A percentile compares a stretch with the other conserved stretches of the same genome.
Evolutionary conservation across 352 stramenopile species (phyloP).

Genomic region (Phytophthora pisi): DNA sequence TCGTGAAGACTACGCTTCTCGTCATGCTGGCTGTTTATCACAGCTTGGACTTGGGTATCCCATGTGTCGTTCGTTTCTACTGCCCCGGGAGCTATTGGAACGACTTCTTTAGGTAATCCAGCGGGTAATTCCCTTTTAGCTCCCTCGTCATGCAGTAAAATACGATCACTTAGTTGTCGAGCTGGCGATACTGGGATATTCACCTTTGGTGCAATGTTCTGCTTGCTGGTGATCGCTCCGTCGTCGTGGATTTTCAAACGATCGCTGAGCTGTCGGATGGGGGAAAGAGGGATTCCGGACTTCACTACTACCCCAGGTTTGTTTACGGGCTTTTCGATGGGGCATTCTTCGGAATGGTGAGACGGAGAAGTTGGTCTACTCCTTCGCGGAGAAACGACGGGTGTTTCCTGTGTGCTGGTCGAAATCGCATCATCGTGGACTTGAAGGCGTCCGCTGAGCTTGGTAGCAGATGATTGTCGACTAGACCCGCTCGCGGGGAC

Average conservation of each 20-base stretch:
- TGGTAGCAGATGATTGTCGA: slow-evolving; percentile 13
- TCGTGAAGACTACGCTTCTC: slow-evolving; percentile 1
- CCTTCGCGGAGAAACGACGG: slow-evolving; percentile 3
- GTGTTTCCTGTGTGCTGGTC: slow-evolving; percentile 20
- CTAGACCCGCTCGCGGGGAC: background rate
- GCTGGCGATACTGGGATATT: slow-evolving; percentile 5
- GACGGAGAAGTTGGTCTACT: slow-evolving; percentile 20
- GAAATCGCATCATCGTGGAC: slow-evolving; percentile 17
- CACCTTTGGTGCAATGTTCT: slow-evolving; percentile 6
- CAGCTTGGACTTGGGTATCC: background rate
- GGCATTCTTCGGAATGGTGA: background rate
- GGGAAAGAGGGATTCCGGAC: slow-evolving; percentile 12
- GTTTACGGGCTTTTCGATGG: background rate
- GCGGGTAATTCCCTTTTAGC: slow-evolving; percentile 6
- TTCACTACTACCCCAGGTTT: slow-evolving; percentile 6
- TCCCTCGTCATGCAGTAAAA: slow-evolving; percentile 19
- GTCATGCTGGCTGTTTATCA: slow-evolving; percentile 7
- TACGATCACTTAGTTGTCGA: slow-evolving; percentile 18
- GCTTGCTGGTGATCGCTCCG: slow-evolving; percentile 14
- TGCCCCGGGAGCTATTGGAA: background rate
- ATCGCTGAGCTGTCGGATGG: slow-evolving; percentile 23
- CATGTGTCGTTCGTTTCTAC: slow-evolving; percentile 2
- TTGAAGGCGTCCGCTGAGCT: slow-evolving; percentile 14
- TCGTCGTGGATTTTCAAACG: slow-evolving; percentile 29
- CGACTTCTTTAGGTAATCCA: slow-evolving; percentile 3